Conservation (phyloP, 2,329 filamentous ascomycete genomes). For the Botryotinia calthae region DNA sequence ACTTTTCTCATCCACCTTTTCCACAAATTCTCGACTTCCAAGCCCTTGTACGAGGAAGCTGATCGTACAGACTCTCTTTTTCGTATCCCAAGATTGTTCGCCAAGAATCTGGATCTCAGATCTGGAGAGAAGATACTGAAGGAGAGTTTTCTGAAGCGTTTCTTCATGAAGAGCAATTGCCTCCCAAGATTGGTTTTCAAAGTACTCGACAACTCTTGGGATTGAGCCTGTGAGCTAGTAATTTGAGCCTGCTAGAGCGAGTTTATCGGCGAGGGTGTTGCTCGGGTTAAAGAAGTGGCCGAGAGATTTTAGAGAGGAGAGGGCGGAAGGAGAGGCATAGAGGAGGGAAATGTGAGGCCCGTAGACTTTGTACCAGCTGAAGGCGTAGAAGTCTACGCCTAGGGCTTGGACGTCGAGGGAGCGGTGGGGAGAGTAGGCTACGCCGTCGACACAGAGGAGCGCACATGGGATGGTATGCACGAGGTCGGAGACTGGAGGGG, state of each 20-base stretch:
- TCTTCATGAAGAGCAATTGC: constrained; percentile 58
- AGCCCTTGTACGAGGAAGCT: constrained; percentile 61
- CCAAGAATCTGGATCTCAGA: constrained; percentile 58
- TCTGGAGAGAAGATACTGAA: constrained; percentile 56
- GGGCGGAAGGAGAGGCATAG: constrained; percentile 59
- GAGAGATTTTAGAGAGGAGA: constrained; percentile 54
- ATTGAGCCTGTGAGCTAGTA: constrained; percentile 69
- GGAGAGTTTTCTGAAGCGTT: constrained; percentile 54
- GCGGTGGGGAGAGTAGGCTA: constrained; percentile 73
- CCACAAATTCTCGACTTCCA: constrained; percentile 57
- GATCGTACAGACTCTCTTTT: constrained; percentile 61
- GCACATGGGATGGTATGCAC: constrained; percentile 52
- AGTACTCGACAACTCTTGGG: constrained; percentile 59
- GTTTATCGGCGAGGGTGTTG: constrained; percentile 60
- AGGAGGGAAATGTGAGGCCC: constrained; percentile 72
- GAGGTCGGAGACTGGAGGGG: constrained; percentile 46
- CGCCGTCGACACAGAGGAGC: constrained; percentile 70
- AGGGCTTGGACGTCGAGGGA: constrained; percentile 65
- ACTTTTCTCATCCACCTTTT: constrained; percentile 57
- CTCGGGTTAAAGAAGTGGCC: constrained; percentile 67
- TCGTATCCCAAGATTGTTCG: constrained; percentile 47
- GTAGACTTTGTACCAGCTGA: constrained; percentile 82
- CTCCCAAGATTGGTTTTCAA: constrained; percentile 51
- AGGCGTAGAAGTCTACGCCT: constrained; percentile 73
- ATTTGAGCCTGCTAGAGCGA: constrained; percentile 65